Evolutionary conservation across 83 land plant species (phyloP).

Genomic region (Thuja plicata): DNA sequence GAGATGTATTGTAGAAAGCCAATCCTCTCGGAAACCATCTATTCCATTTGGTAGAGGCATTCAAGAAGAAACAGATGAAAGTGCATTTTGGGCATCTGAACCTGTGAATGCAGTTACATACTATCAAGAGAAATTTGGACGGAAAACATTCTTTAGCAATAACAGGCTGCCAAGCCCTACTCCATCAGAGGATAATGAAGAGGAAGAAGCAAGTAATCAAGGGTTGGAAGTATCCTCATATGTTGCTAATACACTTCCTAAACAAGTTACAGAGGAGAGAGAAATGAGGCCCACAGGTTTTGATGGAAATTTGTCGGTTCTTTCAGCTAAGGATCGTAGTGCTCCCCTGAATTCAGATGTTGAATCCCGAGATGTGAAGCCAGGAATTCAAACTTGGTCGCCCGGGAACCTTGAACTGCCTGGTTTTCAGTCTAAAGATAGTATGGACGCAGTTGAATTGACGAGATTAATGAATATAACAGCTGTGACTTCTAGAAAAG

Average conservation of each 20-base stretch:
- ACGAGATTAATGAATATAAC: neutral
- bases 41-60: constrained; percentile 6
- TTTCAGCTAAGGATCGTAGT: neutral
- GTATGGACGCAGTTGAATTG: constrained; percentile 4
- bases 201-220: constrained; percentile 26
- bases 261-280: neutral
- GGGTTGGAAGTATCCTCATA: constrained; percentile 30
- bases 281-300: neutral
- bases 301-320: neutral
- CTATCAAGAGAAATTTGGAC: constrained; percentile 67
- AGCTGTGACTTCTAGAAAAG: constrained; percentile 16
- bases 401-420: neutral
- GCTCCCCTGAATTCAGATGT: neutral
- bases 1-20: constrained; percentile 18
- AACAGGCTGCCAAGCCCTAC: constrained; percentile 78
- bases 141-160: constrained; percentile 24
- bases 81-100: constrained; percentile 54
- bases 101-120: constrained; percentile 59
- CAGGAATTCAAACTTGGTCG: constrained; percentile 7
- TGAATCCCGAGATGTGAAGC: neutral
- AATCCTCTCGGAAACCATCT: neutral
- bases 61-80: constrained; percentile 8
- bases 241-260: neutral
- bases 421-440: neutral
- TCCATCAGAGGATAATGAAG: constrained; percentile 64